Base-by-base conservation (phyloP, 345 rosid species). In the Melaleuca quinquenervia region DNA sequence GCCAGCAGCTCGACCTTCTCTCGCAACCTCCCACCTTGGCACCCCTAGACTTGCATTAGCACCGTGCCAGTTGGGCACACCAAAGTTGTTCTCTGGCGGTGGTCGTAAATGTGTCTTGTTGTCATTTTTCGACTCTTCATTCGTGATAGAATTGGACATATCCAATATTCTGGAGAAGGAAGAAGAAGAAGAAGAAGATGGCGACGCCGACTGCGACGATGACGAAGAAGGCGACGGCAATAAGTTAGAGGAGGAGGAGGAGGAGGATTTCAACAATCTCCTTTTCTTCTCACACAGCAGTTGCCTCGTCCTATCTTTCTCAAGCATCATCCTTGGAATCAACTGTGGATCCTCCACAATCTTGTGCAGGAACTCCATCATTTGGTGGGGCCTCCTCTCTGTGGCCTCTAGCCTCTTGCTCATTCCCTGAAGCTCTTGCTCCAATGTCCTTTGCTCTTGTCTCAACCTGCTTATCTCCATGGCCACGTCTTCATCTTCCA, bases 381-480 rank as follows among this genome's bases (percentile, higher is more conserved):
- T 94, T 88, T 96, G 98, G 48, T 94, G 92, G 7, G 99, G 99
- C 48, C 99, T 91, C 82, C 94, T 87, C 90, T 96, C 99, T 4
- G 98, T 92, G 3, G 95, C 95, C 82, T 95, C 98, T 12, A 96
- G 85, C 10, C 99, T 87, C 84, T 89, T 90, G 87, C 85, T 94
- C 96, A 96, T 94, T 84, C 94, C 93, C 50, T 87, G 89, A 18
- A 95, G 88, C 90, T 92, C 97, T 27, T 87, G 84, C 52, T 96
- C 96, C 7, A 94, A 49, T 22, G 88, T 87, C 48, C 85, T 92
- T 84, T 96, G 99, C 62, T 95, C 99, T 2, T 92, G 90, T 91
- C 90, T 96, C 83, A 95, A 84, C 90, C 96, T 93, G 45, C 90
- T 90, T 53, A 96, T 93, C 94, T 95, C 99, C 90, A 87, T 86